Evolutionary conservation across 2,329 filamentous ascomycete genomes (phyloP).

Genomic region (Uncinocarpus reesii): DNA sequence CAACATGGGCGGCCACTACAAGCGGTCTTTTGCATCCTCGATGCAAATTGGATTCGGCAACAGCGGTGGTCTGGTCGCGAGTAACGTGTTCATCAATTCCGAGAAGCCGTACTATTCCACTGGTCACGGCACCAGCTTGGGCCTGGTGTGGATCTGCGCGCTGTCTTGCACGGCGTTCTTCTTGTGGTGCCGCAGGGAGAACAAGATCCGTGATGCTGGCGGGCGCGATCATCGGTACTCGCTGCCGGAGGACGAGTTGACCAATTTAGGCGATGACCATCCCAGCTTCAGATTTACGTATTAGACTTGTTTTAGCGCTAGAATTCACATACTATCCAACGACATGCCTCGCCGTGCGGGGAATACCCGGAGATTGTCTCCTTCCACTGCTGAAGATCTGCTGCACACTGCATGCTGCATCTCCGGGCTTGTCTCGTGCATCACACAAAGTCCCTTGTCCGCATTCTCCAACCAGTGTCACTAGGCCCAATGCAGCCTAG

Average conservation of each 20-base stretch:
- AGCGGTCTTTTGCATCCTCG: constrained; percentile 45
- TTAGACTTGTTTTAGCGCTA: constrained; percentile 9
- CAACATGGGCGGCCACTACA: constrained; percentile 49
- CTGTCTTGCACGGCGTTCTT: constrained; percentile 25
- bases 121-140: constrained; percentile 24
- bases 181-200: constrained; percentile 29
- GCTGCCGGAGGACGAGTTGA: constrained; percentile 28
- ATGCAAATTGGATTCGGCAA: constrained; percentile 39
- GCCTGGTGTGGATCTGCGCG: constrained; percentile 29
- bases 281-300: constrained; percentile 33
- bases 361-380: not conserved
- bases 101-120: constrained; percentile 25
- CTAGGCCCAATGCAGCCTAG: not conserved
- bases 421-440: not conserved
- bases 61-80: constrained; percentile 28
- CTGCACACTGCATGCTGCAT: not conserved
- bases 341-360: not conserved
- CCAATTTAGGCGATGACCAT: constrained; percentile 34
- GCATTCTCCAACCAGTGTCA: not conserved
- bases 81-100: constrained; percentile 25
- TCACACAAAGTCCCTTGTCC: not conserved
- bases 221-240: constrained; percentile 29
- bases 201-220: constrained; percentile 27
- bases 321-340: not conserved
- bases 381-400: not conserved